Evolutionary conservation across 148 eudicot genomes (phyloP).

Genomic region (Limonium bicolor): DNA sequence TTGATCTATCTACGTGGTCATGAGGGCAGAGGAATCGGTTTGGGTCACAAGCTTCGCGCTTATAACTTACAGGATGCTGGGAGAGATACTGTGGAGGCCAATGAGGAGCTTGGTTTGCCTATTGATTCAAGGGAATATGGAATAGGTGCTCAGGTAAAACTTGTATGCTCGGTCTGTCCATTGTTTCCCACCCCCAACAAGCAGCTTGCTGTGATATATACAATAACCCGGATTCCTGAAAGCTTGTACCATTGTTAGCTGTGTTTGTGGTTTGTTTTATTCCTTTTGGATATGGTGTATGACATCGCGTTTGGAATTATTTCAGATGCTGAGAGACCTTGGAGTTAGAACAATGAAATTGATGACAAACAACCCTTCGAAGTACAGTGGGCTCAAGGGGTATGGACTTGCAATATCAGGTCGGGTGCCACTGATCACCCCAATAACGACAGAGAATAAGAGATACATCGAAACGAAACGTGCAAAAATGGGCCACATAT

Average conservation of each 20-base stretch:
- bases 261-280: no score
- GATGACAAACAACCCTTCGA: constrained; percentile 74
- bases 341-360: constrained; percentile 57
- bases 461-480: constrained; percentile 57
- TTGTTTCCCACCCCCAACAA: no score
- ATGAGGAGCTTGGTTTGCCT: constrained; percentile 11
- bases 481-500: constrained; percentile 56
- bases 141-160: constrained; percentile 9
- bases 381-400: constrained; percentile 45
- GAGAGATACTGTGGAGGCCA: constrained; percentile 11
- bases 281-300: no score
- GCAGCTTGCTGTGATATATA: no score
- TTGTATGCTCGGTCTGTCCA: no score
- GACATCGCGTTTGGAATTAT: no score
- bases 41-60: constrained; percentile 11
- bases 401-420: constrained; percentile 51
- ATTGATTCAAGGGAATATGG: constrained; percentile 13
- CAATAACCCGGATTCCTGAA: no score
- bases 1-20: constrained; percentile 11
- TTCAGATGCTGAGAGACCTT: constrained; percentile 56
- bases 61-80: constrained; percentile 12
- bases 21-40: constrained; percentile 13
- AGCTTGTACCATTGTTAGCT: no score
- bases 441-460: constrained; percentile 43
- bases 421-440: constrained; percentile 49